Conservation (phyloP, 2,329 filamentous ascomycete genomes). For the Endoconidiophora polonica region DNA sequence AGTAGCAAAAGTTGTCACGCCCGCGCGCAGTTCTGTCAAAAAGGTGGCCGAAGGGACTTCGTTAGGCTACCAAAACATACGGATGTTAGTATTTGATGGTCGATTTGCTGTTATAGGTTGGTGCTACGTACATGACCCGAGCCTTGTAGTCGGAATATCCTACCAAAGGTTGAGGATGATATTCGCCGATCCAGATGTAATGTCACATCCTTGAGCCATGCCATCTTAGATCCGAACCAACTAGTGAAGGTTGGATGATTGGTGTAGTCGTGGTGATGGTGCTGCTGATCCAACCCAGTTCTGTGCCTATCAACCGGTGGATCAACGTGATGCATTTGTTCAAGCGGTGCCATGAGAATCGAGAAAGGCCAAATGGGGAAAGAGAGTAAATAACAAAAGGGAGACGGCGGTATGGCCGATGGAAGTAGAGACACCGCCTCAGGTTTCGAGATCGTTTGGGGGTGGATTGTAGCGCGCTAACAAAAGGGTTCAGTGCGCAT, state of each 20-base stretch:
- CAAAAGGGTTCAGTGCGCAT: no score
- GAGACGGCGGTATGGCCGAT: no score
- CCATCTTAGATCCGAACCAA: conserved; percentile 8
- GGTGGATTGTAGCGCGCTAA: no score
- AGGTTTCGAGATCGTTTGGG: no score
- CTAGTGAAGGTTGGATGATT: conserved; percentile 6
- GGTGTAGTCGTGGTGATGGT: neutral
- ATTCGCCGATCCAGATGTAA: conserved; percentile 17
- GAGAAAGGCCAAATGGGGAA: no score
- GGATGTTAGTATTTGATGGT: neutral
- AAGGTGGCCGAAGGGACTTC: conserved; percentile 54
- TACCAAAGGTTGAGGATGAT: conserved; percentile 29
- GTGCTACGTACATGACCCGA: conserved; percentile 41
- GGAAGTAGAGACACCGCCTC: no score
- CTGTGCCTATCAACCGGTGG: conserved; percentile 3
- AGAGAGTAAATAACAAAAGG: no score
- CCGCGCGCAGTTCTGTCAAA: conserved; percentile 62
- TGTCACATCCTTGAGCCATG: conserved; percentile 3
- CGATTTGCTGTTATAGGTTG: conserved; percentile 4
- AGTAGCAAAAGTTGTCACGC: conserved; percentile 62
- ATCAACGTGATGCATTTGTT: conserved; percentile 12
- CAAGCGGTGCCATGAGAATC: neutral
- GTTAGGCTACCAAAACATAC: conserved; percentile 32
- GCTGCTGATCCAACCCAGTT: neutral
- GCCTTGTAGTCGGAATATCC: conserved; percentile 46